Base-by-base conservation (phyloP, 441 rosid species). In the Erodium moschatum region DNA sequence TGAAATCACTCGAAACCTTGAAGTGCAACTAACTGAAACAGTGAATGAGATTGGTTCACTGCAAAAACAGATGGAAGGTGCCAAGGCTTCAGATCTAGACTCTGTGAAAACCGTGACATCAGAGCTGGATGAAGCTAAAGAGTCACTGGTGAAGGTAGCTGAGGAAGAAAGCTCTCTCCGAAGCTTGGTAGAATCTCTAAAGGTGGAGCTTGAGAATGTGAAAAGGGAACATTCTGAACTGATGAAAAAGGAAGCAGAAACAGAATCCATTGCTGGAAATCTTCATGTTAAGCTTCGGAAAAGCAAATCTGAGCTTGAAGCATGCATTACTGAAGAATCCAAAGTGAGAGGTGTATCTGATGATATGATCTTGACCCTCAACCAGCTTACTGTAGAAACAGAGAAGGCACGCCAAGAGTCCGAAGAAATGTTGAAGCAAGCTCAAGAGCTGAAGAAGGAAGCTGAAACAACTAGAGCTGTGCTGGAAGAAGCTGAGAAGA, bases 51-150 rank as follows among this genome's bases (percentile, higher is more conserved):
- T 91, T 24, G 87, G 78, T 27, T 72, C 73, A 54, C 68, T 88
- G 73, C 86, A 88, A 81, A 85, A 80, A 80, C 87, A 87, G 73
- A 85, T 87, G 91, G 92, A 86, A 79, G 80, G 75, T 82, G 85
- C 74, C 0, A 93, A 83, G 78, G 87, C 90, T 74, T 85, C 90
- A 29, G 97, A 93, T 81, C 42, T 85, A 77, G 90, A 88, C 77
- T 87, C 87, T 40, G 89, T 87, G 74, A 85, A 56, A 75, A 79
- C 77, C 6, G 93, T 88, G 67, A 88, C 89, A 63, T 80, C 75
- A 31, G 97, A 93, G 80, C 78, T 91, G 72, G 90, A 87, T 72
- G 95, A 81, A 54, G 97, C 95, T 20, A 91, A 88, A 75, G 90
- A 84, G 73, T 88, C 87, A 48, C 83, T 93, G 67, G 83, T 79